A percentile compares a stretch with the other conserved stretches of the same genome.
These are phyloP conservation scores for Stephania japonica DNA, from an alignment of 164 flowering plant genomes.

Conservation along the genomic window DNA sequence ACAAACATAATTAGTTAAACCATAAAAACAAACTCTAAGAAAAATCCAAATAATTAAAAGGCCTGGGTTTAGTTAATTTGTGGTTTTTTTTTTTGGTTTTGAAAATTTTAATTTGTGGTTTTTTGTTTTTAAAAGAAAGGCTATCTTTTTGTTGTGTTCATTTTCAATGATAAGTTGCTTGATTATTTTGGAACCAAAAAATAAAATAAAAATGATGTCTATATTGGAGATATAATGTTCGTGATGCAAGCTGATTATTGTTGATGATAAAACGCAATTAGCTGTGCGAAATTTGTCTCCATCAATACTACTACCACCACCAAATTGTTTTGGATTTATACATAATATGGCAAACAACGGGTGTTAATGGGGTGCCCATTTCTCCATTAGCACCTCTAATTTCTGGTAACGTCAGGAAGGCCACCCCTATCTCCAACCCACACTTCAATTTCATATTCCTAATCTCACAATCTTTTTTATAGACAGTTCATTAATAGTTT, in stretches of 20 bases:
- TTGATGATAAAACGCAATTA: not conserved
- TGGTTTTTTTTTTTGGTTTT: too few relatives aligned
- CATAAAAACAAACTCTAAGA: too few relatives aligned
- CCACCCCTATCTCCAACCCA: constrained; percentile 2
- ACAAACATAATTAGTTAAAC: too few relatives aligned
- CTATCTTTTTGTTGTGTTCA: too few relatives aligned
- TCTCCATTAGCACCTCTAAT: not conserved
- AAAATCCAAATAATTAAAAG: too few relatives aligned
- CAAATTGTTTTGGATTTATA: not conserved
- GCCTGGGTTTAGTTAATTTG: too few relatives aligned
- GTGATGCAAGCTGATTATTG: not conserved
- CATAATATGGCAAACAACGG: not conserved
- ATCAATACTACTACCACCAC: not conserved
- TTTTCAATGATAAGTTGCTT: not conserved
- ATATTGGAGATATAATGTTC: not conserved
- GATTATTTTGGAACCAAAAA: not conserved
- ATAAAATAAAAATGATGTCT: not conserved
- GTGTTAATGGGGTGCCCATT: not conserved
- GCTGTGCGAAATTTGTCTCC: not conserved
- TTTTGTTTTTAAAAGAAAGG: too few relatives aligned
- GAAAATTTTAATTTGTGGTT: too few relatives aligned
- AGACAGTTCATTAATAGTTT: too few relatives aligned
- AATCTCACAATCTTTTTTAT: too few relatives aligned
- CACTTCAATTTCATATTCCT: too few relatives aligned
- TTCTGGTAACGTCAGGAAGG: not conserved